Conservation (phyloP, 352 stramenopile genomes). For the Thalassiosira livingstoniorum region DNA sequence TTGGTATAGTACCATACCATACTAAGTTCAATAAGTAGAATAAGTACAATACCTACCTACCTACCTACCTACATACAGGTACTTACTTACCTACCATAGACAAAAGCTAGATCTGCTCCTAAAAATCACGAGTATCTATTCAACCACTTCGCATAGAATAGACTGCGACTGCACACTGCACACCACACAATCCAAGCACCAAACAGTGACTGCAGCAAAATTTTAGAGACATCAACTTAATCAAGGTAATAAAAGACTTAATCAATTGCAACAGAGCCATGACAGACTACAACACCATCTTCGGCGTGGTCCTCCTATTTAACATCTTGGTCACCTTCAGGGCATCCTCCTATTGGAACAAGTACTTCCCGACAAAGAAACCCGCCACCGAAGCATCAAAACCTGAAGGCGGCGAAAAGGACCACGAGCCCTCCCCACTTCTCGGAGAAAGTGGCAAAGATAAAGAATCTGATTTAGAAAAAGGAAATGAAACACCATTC, state of each 20-base stretch:
- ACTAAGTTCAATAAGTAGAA: no score
- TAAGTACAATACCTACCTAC: no score
- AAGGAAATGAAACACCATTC: neutral
- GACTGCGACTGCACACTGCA: no score
- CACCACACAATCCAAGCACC: no score
- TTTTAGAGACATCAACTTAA: no score
- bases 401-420: neutral
- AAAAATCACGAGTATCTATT: no score
- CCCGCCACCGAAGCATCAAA: conserved; percentile 7
- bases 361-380: conserved; percentile 45
- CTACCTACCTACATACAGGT: no score
- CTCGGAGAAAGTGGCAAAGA: conserved; percentile 7
- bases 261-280: conserved; percentile 26
- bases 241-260: neutral
- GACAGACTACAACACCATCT: conserved; percentile 71
- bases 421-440: conserved; percentile 21
- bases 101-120: no score
- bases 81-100: no score
- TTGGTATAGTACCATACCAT: no score
- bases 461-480: conserved; percentile 13
- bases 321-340: conserved; percentile 77
- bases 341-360: conserved; percentile 71
- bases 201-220: no score
- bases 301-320: conserved; percentile 67
- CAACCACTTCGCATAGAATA: no score